phyloP scores from a whole-genome alignment of 2,329 filamentous ascomycete genomes.

The Aspergillus sergii region DNA sequence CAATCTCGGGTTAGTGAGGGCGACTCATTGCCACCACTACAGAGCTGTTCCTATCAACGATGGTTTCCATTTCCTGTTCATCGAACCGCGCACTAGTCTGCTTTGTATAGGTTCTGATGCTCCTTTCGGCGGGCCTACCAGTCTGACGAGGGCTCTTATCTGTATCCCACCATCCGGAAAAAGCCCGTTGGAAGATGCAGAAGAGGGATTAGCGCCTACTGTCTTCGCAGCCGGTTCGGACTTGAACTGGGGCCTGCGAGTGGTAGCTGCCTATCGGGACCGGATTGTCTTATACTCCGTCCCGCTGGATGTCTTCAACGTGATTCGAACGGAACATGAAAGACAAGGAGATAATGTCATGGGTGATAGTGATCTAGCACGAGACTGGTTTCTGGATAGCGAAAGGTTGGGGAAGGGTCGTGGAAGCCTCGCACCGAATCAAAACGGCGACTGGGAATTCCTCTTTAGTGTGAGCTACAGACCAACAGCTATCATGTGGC shows the following conservation, averaged over 20 bases:
- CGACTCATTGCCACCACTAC: conserved; percentile 60
- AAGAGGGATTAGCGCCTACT: conserved; percentile 45
- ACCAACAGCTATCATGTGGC: conserved; percentile 48
- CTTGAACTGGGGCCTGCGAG: conserved; percentile 58
- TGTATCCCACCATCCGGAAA: conserved; percentile 48
- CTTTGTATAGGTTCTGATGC: conserved; percentile 66
- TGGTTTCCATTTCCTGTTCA: conserved; percentile 66
- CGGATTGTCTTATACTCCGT: conserved; percentile 63
- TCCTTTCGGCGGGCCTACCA: conserved; percentile 59
- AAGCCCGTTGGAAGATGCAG: conserved; percentile 10
- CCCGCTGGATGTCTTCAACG: conserved; percentile 58
- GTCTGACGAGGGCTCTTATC: conserved; percentile 61
- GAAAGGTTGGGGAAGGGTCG: conserved; percentile 29
- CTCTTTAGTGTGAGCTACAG: conserved; percentile 38
- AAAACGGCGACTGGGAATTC: conserved; percentile 46
- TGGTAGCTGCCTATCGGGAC: conserved; percentile 59
- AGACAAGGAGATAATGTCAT: conserved; percentile 35
- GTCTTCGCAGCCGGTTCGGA: conserved; percentile 62
- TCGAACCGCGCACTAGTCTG: conserved; percentile 58
- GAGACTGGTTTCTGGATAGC: conserved; percentile 36
- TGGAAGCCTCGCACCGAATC: conserved; percentile 36
- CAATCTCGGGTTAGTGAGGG: conserved; percentile 40
- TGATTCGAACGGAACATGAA: conserved; percentile 38
- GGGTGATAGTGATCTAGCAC: conserved; percentile 36
- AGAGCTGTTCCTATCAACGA: conserved; percentile 67